These are phyloP conservation scores for Claviceps maximensis DNA, from an alignment of 2,329 filamentous ascomycete species.

Conservation along the genomic window DNA sequence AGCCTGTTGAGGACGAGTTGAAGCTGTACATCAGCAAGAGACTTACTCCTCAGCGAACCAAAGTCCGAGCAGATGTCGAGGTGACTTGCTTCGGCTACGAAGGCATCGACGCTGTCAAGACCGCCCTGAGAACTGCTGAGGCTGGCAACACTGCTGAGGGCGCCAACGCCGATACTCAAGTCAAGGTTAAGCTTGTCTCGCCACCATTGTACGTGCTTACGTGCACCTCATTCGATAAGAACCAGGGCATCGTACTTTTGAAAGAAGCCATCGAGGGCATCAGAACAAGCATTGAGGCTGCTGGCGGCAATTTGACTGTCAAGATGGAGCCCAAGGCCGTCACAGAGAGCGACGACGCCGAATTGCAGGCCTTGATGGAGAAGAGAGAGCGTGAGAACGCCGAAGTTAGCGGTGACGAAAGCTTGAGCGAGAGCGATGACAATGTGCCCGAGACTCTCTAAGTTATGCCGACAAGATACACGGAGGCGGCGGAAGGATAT, in stretches of 20 bases:
- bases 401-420: conserved; percentile 95
- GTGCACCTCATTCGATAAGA: conserved; percentile 91
- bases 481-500: not conserved
- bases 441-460: conserved; percentile 38
- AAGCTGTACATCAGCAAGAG: conserved; percentile 95
- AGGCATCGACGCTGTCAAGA: conserved; percentile 96
- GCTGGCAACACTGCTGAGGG: conserved; percentile 65
- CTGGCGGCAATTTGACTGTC: conserved; percentile 69
- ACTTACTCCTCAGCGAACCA: conserved; percentile 94
- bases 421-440: conserved; percentile 88
- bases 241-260: conserved; percentile 65
- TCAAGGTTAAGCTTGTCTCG: conserved; percentile 98
- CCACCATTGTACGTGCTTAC: conserved; percentile 94
- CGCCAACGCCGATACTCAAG: conserved; percentile 56
- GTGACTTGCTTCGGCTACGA: conserved; percentile 94
- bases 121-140: conserved; percentile 80
- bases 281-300: conserved; percentile 60
- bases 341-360: conserved; percentile 94
- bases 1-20: conserved; percentile 76
- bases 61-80: conserved; percentile 95
- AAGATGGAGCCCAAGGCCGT: conserved; percentile 99
- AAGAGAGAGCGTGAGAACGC: conserved; percentile 97
- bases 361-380: conserved; percentile 96
- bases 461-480: conserved; percentile 3
- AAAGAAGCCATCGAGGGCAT: conserved; percentile 87